A percentile compares a stretch with the other conserved stretches of the same genome.
phyloP scores from a whole-genome alignment of 2,329 filamentous ascomycete genomes.

The Neurospora sp. region DNA sequence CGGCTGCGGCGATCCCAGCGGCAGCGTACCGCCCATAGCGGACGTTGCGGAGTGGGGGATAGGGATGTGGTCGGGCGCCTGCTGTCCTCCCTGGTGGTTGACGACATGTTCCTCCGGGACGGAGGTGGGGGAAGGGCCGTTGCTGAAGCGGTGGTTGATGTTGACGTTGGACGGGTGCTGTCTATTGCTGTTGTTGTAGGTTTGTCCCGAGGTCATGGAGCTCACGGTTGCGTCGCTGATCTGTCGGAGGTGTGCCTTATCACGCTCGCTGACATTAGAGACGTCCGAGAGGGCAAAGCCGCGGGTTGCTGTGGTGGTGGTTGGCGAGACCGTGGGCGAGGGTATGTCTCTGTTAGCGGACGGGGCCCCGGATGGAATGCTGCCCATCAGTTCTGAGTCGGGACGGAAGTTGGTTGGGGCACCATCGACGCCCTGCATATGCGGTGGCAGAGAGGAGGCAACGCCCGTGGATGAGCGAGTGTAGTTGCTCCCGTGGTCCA shows the following conservation, averaged over 20 bases:
- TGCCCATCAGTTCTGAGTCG: slow-evolving; percentile 13
- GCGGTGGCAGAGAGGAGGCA: slow-evolving; percentile 1
- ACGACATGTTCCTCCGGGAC: not conserved
- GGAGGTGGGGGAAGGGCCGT: not conserved
- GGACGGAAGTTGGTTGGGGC: slow-evolving; percentile 11
- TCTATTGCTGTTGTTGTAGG: not conserved
- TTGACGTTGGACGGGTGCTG: not conserved
- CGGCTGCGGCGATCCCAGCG: slow-evolving; percentile 8
- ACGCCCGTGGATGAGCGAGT: slow-evolving; percentile 1
- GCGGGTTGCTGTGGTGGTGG: slow-evolving; percentile 7
- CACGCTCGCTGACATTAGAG: slow-evolving; percentile 31
- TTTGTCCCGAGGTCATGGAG: slow-evolving; percentile 17
- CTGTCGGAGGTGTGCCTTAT: slow-evolving; percentile 30
- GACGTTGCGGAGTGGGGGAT: slow-evolving; percentile 3
- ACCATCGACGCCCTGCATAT: slow-evolving; percentile 1
- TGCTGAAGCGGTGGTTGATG: not conserved
- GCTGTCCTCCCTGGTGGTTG: not conserved
- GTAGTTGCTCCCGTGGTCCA: slow-evolving; percentile 23
- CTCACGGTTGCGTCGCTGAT: slow-evolving; percentile 32
- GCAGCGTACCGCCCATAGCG: slow-evolving; percentile 2
- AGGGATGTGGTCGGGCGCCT: slow-evolving; percentile 1
- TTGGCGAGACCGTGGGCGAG: slow-evolving; percentile 2
- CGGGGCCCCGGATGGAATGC: not conserved
- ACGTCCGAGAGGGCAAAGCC: slow-evolving; percentile 27
- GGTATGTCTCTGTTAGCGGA: slow-evolving; percentile 1